Conservation (phyloP, 2,329 filamentous ascomycete genomes). For the Thelonectria discophora region DNA sequence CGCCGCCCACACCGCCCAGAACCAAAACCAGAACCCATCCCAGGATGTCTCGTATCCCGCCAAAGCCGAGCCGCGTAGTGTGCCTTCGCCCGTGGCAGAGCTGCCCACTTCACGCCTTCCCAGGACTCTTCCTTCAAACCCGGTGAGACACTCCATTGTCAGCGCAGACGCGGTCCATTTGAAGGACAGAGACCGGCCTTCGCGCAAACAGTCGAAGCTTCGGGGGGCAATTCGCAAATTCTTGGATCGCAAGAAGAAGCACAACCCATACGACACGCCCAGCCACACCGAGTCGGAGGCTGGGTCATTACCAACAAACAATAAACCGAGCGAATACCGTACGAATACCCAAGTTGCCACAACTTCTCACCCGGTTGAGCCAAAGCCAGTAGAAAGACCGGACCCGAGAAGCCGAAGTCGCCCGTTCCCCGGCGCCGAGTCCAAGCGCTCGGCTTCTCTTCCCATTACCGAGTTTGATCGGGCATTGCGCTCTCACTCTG, state of each 20-base stretch:
- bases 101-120: constrained; percentile 25
- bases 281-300: constrained; percentile 37
- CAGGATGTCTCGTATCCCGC: constrained; percentile 22
- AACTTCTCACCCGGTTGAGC: constrained; percentile 26
- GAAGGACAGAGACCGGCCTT: constrained; percentile 47
- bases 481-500: constrained; percentile 68
- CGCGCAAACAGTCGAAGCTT: constrained; percentile 67
- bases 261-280: constrained; percentile 30
- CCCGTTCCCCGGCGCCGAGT: constrained; percentile 48
- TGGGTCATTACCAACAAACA: constrained; percentile 37
- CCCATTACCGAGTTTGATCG: constrained; percentile 69
- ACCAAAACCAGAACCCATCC: constrained; percentile 26
- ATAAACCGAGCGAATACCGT: constrained; percentile 37
- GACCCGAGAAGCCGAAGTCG: constrained; percentile 51
- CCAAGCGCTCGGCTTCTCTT: constrained; percentile 66
- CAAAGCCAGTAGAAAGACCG: constrained; percentile 31
- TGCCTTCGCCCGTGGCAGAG: constrained; percentile 24
- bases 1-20: constrained; percentile 24
- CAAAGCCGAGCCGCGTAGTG: constrained; percentile 27
- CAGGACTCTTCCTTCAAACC: constrained; percentile 47
- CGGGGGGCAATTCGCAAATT: constrained; percentile 64
- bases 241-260: constrained; percentile 67
- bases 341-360: constrained; percentile 28
- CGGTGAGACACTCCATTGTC: constrained; percentile 58
- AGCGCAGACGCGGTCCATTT: constrained; percentile 47